Percentiles rank a stretch among this genome's conserved stretches.
phyloP scores from a whole-genome alignment of 805 yeast genomes.

The Tetrapisispora namnaoensis region DNA sequence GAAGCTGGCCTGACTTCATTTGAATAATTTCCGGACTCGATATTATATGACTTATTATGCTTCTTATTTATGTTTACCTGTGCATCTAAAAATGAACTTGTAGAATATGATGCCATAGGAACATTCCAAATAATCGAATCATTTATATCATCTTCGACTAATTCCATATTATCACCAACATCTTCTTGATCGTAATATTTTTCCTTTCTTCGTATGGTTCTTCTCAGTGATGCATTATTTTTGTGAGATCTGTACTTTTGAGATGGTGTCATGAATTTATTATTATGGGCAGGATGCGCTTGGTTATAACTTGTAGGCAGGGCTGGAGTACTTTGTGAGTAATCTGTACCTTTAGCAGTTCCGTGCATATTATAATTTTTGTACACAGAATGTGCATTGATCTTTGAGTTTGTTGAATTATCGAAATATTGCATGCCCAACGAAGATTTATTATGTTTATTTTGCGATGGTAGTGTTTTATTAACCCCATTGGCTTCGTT shows the following conservation, averaged over 20 bases:
- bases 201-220: constrained; percentile 26
- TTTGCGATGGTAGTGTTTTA: constrained; percentile 1
- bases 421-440: neutral
- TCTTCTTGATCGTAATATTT: constrained; percentile 30
- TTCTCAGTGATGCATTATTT: constrained; percentile 25
- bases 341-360: neutral
- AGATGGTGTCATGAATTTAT: constrained; percentile 29
- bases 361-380: neutral
- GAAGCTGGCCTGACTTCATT: neutral
- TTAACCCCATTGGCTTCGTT: neutral
- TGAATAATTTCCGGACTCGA: neutral
- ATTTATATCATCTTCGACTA: constrained; percentile 29
- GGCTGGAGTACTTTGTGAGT: constrained; percentile 3
- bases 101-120: constrained; percentile 36
- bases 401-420: neutral
- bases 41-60: neutral
- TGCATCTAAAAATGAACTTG: constrained; percentile 20
- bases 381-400: neutral
- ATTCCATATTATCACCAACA: constrained; percentile 4
- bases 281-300: constrained; percentile 6
- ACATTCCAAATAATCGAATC: constrained; percentile 42
- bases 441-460: neutral
- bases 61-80: neutral
- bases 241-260: constrained; percentile 31
- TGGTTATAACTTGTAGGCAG: constrained; percentile 7